Base-by-base conservation (phyloP, 495 filamentous ascomycete genomes). In the Neurospora sp. region DNA sequence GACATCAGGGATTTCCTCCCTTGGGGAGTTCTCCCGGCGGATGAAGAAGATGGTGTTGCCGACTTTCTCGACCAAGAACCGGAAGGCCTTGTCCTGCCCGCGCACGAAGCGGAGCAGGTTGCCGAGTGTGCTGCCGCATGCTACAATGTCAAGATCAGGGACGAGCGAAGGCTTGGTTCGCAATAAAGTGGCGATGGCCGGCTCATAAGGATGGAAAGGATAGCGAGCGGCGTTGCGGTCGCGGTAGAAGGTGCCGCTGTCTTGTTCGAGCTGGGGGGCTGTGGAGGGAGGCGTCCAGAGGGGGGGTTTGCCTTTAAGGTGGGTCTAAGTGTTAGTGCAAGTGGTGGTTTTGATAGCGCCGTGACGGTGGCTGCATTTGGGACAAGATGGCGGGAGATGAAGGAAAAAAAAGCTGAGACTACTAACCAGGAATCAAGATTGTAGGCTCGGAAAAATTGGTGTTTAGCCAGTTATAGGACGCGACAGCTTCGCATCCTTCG, bases 11-110 rank as follows among this genome's bases (percentile, higher is more conserved):
- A 92, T 89, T 5, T 81, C 17, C 68, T 85, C 81, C 0, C 76
- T 85, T 0, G 89, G 88, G 1, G 83, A 84, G 70, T 87, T 89
- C 69, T 89, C 88, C 27, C 83, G 81, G 35, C 90, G 86, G 42
- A 89, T 75, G 68, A 93, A 84, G 76, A 93, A 89, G 16, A 91
- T 82, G 0, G 89, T 90, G 38, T 85, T 82, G 10, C 87, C 88
- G 44, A 92, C 74, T 5, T 83, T 83, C 53, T 92, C 88, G 37
- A 90, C 83, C 27, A 87, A 76, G 70, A 91, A 87, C 4, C 90
- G 83, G 75, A 91, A 93, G 0, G 82, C 0, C 17, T 71, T 72
- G 59, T 85, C 78, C 12, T 81, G 70, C 1, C 81, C 75, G 39
- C 84, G 79, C n/a, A 82, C 82, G 75, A 90, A 89, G 17, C 88